Percentiles rank a stretch among this genome's conserved stretches.
These are phyloP conservation scores for Eutypella sp. DNA, from an alignment of 2,329 filamentous ascomycete genomes.

Conservation along the genomic window DNA sequence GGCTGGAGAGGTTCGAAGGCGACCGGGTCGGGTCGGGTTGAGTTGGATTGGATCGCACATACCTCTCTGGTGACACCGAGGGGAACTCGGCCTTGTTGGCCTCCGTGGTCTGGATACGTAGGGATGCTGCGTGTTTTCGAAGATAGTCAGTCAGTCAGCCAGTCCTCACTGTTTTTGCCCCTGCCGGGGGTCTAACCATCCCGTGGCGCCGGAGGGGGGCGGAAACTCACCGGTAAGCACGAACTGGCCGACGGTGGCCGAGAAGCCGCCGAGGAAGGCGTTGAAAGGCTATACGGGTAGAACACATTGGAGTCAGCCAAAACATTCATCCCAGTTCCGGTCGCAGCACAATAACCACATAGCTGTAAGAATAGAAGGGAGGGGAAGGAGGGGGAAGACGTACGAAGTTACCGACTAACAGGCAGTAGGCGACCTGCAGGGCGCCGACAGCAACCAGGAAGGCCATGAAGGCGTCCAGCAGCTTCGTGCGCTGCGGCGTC, in stretches of 20 bases:
- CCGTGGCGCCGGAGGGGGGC: not conserved
- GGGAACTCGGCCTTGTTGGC: conserved; percentile 76
- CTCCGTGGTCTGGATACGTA: conserved; percentile 88
- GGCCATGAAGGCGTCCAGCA: conserved; percentile 84
- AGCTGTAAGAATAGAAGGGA: not conserved
- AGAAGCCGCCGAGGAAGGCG: conserved; percentile 93
- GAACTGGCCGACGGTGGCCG: conserved; percentile 92
- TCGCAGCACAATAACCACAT: not conserved
- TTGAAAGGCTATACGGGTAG: conserved; percentile 77
- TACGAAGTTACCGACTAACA: conserved; percentile 92
- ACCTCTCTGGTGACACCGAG: conserved; percentile 76
- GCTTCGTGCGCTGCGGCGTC: conserved; percentile 86
- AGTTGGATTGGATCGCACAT: conserved; percentile 20
- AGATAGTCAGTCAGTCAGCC: not conserved
- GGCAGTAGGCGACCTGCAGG: conserved; percentile 91
- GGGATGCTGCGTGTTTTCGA: conserved; percentile 43
- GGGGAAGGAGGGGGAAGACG: conserved; percentile 31
- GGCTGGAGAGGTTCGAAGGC: not conserved
- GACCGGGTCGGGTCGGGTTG: not conserved
- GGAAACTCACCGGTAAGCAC: conserved; percentile 75
- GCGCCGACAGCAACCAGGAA: conserved; percentile 82
- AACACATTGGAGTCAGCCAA: not conserved
- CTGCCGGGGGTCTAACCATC: too few relatives aligned
- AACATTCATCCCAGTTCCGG: not conserved
- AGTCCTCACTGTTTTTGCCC: too few relatives aligned